These are phyloP conservation scores for Fusarium solani-melongenae DNA, from an alignment of 2,329 filamentous ascomycete genomes.

Conservation along the genomic window DNA sequence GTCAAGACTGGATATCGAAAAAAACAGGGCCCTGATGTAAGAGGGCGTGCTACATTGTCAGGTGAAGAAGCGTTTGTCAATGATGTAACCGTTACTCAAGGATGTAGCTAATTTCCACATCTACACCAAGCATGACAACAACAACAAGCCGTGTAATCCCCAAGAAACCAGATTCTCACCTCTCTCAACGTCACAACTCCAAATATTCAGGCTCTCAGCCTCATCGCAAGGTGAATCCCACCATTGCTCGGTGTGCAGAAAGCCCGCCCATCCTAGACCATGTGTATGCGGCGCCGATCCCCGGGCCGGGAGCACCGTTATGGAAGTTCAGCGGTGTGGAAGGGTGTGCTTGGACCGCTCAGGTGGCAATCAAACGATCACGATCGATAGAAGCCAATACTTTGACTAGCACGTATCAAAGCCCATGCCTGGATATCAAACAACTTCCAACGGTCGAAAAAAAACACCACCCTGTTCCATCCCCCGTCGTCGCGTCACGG, in stretches of 20 bases:
- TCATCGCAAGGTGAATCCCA: neutral
- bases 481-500: neutral
- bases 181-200: constrained; percentile 19
- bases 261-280: neutral
- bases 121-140: constrained; percentile 4
- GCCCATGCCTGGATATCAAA: neutral
- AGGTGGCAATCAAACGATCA: constrained; percentile 18
- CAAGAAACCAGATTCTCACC: neutral
- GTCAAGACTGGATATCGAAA: neutral
- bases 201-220: constrained; percentile 12
- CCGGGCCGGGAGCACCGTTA: constrained; percentile 1
- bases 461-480: neutral
- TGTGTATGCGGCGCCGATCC: constrained; percentile 15
- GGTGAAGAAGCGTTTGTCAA: neutral
- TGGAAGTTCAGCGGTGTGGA: constrained; percentile 14
- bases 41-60: neutral
- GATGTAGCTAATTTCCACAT: neutral
- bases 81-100: constrained; percentile 26
- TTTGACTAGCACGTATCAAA: neutral
- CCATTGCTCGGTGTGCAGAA: constrained; percentile 17
- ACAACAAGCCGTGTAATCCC: neutral
- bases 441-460: neutral
- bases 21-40: neutral
- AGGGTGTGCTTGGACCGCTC: neutral
- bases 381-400: neutral